Evolutionary conservation across 2,329 filamentous ascomycete genomes (phyloP).

Genomic region (Nannizziopsis arthrosporioides): DNA sequence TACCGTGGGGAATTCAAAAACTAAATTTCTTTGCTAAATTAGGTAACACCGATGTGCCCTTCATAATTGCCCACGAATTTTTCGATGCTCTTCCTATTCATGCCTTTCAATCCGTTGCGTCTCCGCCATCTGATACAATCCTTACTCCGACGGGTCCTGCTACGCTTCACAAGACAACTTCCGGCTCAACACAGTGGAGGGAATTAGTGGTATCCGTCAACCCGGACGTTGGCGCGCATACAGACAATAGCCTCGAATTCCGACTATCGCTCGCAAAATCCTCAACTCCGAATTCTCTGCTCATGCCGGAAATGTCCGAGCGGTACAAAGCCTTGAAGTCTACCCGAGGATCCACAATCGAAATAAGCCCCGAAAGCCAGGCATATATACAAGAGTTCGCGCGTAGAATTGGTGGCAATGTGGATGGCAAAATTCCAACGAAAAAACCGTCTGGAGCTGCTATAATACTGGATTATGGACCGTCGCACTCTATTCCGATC

Average conservation of each 20-base stretch:
- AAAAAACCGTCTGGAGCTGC: slow-evolving; percentile 64
- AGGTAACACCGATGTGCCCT: slow-evolving; percentile 63
- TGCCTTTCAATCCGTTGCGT: slow-evolving; percentile 67
- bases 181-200: slow-evolving; percentile 56
- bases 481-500: slow-evolving; percentile 61
- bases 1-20: slow-evolving; percentile 12
- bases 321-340: slow-evolving; percentile 67
- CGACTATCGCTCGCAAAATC: slow-evolving; percentile 65
- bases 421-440: slow-evolving; percentile 18
- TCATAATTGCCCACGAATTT: slow-evolving; percentile 95
- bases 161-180: slow-evolving; percentile 33
- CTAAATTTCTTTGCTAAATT: slow-evolving; percentile 5
- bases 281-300: slow-evolving; percentile 69
- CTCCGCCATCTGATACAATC: slow-evolving; percentile 38
- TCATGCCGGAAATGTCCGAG: slow-evolving; percentile 68
- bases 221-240: slow-evolving; percentile 44
- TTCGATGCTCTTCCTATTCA: slow-evolving; percentile 97
- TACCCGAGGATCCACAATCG: slow-evolving; percentile 59
- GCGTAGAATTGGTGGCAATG: slow-evolving; percentile 61
- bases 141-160: slow-evolving; percentile 39
- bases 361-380: slow-evolving; percentile 79
- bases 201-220: slow-evolving; percentile 67
- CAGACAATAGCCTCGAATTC: slow-evolving; percentile 58
- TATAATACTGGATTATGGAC: slow-evolving; percentile 92
- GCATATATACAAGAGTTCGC: slow-evolving; percentile 74